These are phyloP conservation scores for Rutstroemia sp. DNA, from an alignment of 2,329 filamentous ascomycete species.

Conservation along the genomic window DNA sequence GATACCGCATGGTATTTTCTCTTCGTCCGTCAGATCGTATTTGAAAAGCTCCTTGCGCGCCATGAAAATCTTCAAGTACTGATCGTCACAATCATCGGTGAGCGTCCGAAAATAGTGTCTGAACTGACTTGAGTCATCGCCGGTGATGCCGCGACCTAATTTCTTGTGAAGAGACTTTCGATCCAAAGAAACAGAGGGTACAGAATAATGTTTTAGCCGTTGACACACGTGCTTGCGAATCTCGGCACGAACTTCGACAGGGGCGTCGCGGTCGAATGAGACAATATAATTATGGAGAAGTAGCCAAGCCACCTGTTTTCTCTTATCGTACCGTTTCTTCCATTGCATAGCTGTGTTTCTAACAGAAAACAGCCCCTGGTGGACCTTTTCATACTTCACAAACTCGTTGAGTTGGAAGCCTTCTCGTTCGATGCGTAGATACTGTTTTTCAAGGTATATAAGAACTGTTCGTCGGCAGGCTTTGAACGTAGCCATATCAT, in stretches of 20 bases:
- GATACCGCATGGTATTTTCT: neutral
- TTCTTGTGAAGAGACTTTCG: too few relatives aligned
- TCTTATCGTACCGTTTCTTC: too few relatives aligned
- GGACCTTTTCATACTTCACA: neutral
- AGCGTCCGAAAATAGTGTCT: neutral
- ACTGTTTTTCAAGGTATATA: neutral
- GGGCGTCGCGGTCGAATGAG: too few relatives aligned
- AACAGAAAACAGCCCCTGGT: neutral
- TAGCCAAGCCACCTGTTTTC: too few relatives aligned
- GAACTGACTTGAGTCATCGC: neutral
- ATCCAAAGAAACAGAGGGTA: neutral
- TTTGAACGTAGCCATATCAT: neutral
- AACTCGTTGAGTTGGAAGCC: neutral
- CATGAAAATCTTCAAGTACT: neutral
- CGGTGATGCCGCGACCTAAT: too few relatives aligned
- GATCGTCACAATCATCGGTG: neutral
- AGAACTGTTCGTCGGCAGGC: neutral
- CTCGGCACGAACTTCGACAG: too few relatives aligned
- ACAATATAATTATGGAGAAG: too few relatives aligned
- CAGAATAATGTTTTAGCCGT: too few relatives aligned
- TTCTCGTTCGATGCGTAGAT: neutral
- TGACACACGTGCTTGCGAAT: too few relatives aligned
- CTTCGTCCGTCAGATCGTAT: neutral
- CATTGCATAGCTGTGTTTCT: too few relatives aligned
- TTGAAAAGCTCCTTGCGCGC: neutral